A percentile compares a stretch with the other conserved stretches of the same genome.
These are phyloP conservation scores for Manihot esculenta DNA, from an alignment of 441 rosid species.

Conservation along the genomic window DNA sequence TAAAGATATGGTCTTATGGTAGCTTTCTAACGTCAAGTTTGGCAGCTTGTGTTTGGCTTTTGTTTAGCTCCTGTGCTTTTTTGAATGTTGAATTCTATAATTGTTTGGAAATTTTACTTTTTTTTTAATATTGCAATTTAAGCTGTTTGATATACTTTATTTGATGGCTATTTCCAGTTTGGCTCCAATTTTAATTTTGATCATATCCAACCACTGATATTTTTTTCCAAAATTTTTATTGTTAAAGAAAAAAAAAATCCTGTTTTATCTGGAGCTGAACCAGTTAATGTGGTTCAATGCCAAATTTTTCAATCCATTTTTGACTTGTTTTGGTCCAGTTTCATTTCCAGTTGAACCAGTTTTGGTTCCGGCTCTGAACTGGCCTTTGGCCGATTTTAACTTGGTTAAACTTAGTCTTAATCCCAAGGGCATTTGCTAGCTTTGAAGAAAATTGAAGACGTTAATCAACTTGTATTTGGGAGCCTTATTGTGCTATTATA, in stretches of 20 bases:
- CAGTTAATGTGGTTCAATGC: too few relatives aligned
- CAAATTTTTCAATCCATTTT: too few relatives aligned
- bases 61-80: background rate
- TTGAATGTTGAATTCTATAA: background rate
- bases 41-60: background rate
- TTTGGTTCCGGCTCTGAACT: too few relatives aligned
- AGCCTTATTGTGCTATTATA: conserved; percentile 30
- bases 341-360: too few relatives aligned
- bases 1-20: conserved; percentile 20
- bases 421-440: background rate
- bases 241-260: too few relatives aligned
- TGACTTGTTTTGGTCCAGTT: too few relatives aligned
- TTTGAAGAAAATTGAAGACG: background rate
- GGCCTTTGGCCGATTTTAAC: too few relatives aligned
- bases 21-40: background rate
- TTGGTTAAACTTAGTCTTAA: background rate
- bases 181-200: too few relatives aligned
- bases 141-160: background rate
- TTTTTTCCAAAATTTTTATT: too few relatives aligned
- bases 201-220: too few relatives aligned
- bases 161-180: background rate
- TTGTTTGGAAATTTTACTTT: background rate
- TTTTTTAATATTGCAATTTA: background rate
- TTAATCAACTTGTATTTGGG: conserved; percentile 23
- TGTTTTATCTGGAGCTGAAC: too few relatives aligned